Conservation (phyloP, 805 yeast genomes). For the Saturnispora bothae region DNA sequence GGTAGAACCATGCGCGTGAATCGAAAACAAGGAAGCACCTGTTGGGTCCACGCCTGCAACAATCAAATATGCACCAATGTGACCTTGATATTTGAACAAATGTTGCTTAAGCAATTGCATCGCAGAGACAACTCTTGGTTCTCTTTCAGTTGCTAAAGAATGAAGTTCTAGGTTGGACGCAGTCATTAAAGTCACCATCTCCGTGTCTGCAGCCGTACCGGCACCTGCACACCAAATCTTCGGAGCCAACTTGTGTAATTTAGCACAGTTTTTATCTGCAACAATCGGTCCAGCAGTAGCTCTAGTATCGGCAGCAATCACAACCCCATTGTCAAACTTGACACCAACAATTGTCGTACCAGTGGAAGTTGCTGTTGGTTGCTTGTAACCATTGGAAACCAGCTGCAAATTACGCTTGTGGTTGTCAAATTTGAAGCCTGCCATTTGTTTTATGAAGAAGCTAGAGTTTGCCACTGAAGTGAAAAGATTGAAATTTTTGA, state of each 20-base stretch:
- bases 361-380: conserved; percentile 89
- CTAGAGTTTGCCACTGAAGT: conserved; percentile 9
- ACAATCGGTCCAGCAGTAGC: conserved; percentile 95
- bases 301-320: conserved; percentile 97
- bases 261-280: conserved; percentile 97
- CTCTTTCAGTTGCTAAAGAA: conserved; percentile 63
- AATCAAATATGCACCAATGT: conserved; percentile 92
- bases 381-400: conserved; percentile 53
- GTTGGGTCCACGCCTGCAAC: conserved; percentile 98
- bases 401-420: conserved; percentile 79
- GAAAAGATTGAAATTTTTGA: too few species aligned
- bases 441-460: too few species aligned
- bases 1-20: conserved; percentile 97
- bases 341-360: conserved; percentile 99
- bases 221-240: conserved; percentile 99
- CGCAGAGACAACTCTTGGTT: conserved; percentile 90
- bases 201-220: conserved; percentile 99
- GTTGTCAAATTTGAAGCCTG: conserved; percentile 89
- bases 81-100: conserved; percentile 93
- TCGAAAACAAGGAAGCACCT: conserved; percentile 84
- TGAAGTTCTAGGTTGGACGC: conserved; percentile 88
- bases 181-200: conserved; percentile 91
- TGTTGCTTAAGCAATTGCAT: conserved; percentile 91
- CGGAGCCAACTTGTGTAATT: conserved; percentile 82
- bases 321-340: conserved; percentile 86